Evolutionary conservation across 345 rosid species (phyloP).

Genomic region (Draba incana): DNA sequence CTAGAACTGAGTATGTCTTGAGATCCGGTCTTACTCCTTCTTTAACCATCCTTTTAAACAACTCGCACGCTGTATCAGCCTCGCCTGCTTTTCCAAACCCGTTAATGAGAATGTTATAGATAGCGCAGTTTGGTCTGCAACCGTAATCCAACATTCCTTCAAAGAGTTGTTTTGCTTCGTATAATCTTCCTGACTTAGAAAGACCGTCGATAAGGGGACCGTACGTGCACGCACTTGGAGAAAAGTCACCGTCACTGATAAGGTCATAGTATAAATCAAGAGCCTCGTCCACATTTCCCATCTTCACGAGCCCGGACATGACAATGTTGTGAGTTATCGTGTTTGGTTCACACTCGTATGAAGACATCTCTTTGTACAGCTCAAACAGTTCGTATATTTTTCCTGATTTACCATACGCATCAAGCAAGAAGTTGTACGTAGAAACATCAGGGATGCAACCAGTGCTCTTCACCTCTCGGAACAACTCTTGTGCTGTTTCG

Average conservation of each 20-base stretch:
- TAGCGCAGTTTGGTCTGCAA: slow-evolving; percentile 82
- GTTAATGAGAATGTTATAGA: slow-evolving; percentile 83
- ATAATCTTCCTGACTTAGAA: slow-evolving; percentile 62
- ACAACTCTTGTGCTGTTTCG: slow-evolving; percentile 56
- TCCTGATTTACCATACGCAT: slow-evolving; percentile 70
- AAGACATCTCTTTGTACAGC: slow-evolving; percentile 65
- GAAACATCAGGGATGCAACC: slow-evolving; percentile 66
- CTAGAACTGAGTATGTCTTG: slow-evolving; percentile 81
- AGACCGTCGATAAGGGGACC: slow-evolving; percentile 88
- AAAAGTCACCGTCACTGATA: slow-evolving; percentile 62
- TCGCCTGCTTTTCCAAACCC: slow-evolving; percentile 84
- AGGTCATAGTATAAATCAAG: slow-evolving; percentile 75
- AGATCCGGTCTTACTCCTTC: slow-evolving; percentile 91
- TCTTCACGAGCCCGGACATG: slow-evolving; percentile 69
- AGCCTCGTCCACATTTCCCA: slow-evolving; percentile 61
- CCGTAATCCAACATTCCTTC: slow-evolving; percentile 78
- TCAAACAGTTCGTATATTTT: slow-evolving; percentile 54
- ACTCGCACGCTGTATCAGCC: slow-evolving; percentile 61
- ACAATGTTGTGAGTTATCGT: slow-evolving; percentile 79
- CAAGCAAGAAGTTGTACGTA: slow-evolving; percentile 77
- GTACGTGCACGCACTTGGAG: slow-evolving; percentile 82
- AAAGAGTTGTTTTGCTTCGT: slow-evolving; percentile 69
- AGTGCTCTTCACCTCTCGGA: slow-evolving; percentile 58
- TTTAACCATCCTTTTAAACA: slow-evolving; percentile 70
- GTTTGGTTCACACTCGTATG: slow-evolving; percentile 60